These are phyloP conservation scores for Ochromonadaceae sp. DNA, from an alignment of 352 stramenopile genomes.

Conservation along the genomic window DNA sequence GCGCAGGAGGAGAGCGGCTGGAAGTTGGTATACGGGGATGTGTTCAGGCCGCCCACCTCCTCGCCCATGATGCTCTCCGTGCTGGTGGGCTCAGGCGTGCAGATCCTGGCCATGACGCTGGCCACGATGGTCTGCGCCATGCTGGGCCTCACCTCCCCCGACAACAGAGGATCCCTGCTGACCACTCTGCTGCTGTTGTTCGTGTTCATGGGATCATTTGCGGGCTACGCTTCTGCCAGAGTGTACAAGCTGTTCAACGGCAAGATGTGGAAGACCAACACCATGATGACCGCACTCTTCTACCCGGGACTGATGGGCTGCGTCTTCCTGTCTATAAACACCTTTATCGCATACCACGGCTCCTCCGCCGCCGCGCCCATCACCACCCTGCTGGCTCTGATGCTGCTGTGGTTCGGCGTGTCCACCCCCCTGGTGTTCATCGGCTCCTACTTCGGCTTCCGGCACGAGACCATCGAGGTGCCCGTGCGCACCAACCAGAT, in stretches of 20 bases:
- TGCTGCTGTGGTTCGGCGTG: conserved; percentile 94
- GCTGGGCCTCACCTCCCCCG: conserved; percentile 81
- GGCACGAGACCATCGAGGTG: conserved; percentile 41
- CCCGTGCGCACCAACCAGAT: conserved; percentile 63
- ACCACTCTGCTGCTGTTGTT: conserved; percentile 92
- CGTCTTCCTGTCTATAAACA: conserved; percentile 90
- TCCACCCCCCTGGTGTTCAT: conserved; percentile 95
- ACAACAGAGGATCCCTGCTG: conserved; percentile 86
- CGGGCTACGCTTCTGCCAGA: conserved; percentile 77
- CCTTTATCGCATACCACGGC: conserved; percentile 55
- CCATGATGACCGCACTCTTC: conserved; percentile 78
- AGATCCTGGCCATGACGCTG: conserved; percentile 86
- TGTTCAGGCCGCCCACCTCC: conserved; percentile 89
- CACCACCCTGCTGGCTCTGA: conserved; percentile 83
- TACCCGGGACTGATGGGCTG: conserved; percentile 79
- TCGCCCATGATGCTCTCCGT: conserved; percentile 84
- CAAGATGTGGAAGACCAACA: conserved; percentile 92
- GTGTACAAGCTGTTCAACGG: conserved; percentile 52
- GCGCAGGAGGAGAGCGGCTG: conserved; percentile 84
- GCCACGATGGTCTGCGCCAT: conserved; percentile 84
- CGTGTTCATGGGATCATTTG: conserved; percentile 90
- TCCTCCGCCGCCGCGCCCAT: conserved; percentile 74
- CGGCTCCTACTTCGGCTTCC: conserved; percentile 88
- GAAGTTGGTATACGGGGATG: conserved; percentile 89
- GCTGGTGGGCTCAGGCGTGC: conserved; percentile 80